Conservation (phyloP, 441 rosid species). For the Manihot esculenta region DNA sequence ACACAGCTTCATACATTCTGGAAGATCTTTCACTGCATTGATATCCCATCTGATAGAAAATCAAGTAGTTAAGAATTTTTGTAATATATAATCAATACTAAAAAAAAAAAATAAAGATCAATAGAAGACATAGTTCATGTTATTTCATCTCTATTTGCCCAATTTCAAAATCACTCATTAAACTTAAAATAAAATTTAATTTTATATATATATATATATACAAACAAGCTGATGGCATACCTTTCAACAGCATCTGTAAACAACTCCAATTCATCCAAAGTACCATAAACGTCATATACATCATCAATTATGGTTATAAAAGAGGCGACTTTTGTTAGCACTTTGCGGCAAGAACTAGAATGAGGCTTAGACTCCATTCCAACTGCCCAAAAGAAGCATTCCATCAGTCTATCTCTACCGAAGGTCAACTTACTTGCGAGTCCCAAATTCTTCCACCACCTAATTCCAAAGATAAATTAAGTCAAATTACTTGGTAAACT, state of each 20-base stretch:
- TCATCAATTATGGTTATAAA: constrained; percentile 35
- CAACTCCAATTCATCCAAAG: constrained; percentile 32
- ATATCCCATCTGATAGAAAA: constrained; percentile 46
- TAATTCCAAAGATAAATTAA: neutral
- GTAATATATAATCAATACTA: neutral
- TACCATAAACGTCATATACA: constrained; percentile 23
- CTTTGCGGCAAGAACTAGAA: constrained; percentile 23
- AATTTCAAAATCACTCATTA: too few species aligned
- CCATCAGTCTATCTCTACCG: too few species aligned
- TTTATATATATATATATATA: too few species aligned
- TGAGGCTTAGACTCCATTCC: constrained; percentile 34
- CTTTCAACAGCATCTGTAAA: constrained; percentile 38
- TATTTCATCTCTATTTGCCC: neutral
- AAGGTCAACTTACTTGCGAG: constrained; percentile 31
- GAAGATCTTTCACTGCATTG: constrained; percentile 29
- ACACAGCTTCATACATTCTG: constrained; percentile 41
- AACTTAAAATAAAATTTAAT: too few species aligned
- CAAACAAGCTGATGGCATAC: too few species aligned
- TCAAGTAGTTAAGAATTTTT: neutral
- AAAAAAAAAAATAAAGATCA: too few species aligned
- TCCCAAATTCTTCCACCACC: constrained; percentile 37
- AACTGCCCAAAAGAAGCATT: constrained; percentile 33
- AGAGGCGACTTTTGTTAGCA: constrained; percentile 27
- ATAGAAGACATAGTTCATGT: too few species aligned
- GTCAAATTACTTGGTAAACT: too few species aligned